Evolutionary conservation across 148 eudicot species (phyloP).

Genomic region (Amaranthus hypochondriacus): DNA sequence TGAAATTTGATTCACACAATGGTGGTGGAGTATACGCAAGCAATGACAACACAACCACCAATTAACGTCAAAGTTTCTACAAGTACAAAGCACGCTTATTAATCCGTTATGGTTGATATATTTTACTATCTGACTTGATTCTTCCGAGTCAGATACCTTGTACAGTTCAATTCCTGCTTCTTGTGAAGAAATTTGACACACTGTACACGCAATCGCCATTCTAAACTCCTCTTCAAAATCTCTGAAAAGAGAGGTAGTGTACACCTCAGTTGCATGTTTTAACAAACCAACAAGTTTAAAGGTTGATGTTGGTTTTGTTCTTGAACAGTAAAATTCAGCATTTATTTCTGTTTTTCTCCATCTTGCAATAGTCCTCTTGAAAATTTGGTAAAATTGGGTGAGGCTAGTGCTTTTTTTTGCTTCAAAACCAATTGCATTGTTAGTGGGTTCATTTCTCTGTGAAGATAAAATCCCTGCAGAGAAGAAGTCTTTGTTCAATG

Average conservation of each 20-base stretch:
- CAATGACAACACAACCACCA: too few species aligned
- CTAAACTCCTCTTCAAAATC: not conserved
- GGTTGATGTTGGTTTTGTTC: too few species aligned
- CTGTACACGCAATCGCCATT: too few species aligned
- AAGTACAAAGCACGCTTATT: too few species aligned
- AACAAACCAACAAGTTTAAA: not conserved
- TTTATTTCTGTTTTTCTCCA: not conserved
- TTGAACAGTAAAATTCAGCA: not conserved
- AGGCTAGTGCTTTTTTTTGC: not conserved
- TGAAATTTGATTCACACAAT: too few species aligned
- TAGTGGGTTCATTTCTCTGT: not conserved
- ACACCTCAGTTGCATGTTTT: not conserved
- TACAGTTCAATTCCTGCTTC: too few species aligned
- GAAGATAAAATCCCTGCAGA: not conserved
- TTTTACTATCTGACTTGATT: too few species aligned
- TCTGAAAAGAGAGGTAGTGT: not conserved
- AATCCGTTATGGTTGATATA: too few species aligned
- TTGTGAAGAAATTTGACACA: too few species aligned
- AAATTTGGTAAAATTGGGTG: not conserved
- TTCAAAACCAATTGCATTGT: not conserved
- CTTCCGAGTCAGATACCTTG: too few species aligned
- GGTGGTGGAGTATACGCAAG: too few species aligned
- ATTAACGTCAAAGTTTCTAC: too few species aligned
- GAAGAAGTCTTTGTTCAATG: not conserved
- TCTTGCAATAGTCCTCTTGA: not conserved